These are phyloP conservation scores for Scleroderma bovista DNA, from an alignment of 768 basidiomycete genomes.

Conservation along the genomic window DNA sequence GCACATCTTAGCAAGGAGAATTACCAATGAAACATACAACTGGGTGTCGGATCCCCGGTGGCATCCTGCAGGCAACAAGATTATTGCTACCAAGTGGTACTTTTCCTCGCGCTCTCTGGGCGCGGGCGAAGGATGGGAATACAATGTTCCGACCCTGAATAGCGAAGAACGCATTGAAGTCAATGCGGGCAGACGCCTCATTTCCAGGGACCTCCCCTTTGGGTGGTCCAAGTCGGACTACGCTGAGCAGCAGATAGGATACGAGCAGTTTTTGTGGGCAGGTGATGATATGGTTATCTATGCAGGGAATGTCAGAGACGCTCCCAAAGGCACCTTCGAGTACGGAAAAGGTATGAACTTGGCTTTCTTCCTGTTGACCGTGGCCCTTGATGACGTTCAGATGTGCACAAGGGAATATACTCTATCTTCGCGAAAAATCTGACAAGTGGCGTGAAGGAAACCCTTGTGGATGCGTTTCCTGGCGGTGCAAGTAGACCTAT, in stretches of 20 bases:
- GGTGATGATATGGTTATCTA: conserved; percentile 56
- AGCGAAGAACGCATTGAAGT: conserved; percentile 18
- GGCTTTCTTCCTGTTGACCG: background rate
- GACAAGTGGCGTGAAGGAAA: conserved; percentile 46
- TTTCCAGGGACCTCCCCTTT: conserved; percentile 50
- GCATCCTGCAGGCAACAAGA: conserved; percentile 56
- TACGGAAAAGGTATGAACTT: conserved; percentile 58
- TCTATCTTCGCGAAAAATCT: conserved; percentile 64
- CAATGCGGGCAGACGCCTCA: conserved; percentile 46
- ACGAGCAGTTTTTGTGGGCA: conserved; percentile 64
- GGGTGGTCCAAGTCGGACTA: conserved; percentile 61
- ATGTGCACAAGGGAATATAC: conserved; percentile 66
- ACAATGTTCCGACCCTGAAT: conserved; percentile 37
- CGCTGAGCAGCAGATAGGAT: conserved; percentile 65
- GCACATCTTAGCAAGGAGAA: conserved; percentile 31
- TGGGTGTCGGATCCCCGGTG: conserved; percentile 67
- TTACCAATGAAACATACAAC: conserved; percentile 74
- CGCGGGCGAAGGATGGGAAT: conserved; percentile 73
- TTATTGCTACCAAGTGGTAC: conserved; percentile 79
- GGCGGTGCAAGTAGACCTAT: conserved; percentile 75
- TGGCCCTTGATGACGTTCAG: conserved; percentile 27
- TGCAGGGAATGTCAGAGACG: conserved; percentile 58
- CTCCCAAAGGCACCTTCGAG: conserved; percentile 36
- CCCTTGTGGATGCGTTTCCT: conserved; percentile 50
- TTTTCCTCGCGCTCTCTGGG: conserved; percentile 58